A percentile compares a stretch with the other conserved stretches of the same genome.
Evolutionary conservation across 768 basidiomycete genomes (phyloP).

Genomic region (Psilocybe sp.): DNA sequence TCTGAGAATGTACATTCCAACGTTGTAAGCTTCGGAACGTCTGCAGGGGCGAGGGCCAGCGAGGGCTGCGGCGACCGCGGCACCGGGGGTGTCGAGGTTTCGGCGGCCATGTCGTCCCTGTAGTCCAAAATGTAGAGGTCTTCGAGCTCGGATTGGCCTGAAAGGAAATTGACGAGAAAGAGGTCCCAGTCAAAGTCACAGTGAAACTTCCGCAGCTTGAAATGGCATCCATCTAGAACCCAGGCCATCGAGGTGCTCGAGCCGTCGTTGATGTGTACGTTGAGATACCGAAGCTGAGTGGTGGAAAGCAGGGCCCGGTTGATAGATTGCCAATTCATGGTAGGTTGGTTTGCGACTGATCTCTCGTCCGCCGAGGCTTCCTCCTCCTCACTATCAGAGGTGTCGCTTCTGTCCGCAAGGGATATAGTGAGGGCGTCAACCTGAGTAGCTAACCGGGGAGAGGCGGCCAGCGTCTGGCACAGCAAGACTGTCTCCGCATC

Average conservation of each 20-base stretch:
- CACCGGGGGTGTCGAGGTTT: slow-evolving; percentile 20
- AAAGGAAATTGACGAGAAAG: slow-evolving; percentile 51
- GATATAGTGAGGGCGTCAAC: slow-evolving; percentile 56
- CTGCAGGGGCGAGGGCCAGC: slow-evolving; percentile 21
- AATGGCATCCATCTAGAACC: slow-evolving; percentile 40
- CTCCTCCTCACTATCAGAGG: slow-evolving; percentile 26
- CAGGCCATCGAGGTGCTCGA: slow-evolving; percentile 33
- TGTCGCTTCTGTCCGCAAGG: slow-evolving; percentile 29
- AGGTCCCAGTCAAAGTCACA: slow-evolving; percentile 68
- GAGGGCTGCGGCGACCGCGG: slow-evolving; percentile 8
- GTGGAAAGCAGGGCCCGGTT: slow-evolving; percentile 47
- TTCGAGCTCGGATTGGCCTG: slow-evolving; percentile 41
- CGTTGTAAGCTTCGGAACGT: slow-evolving; percentile 47
- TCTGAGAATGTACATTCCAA: slow-evolving; percentile 70
- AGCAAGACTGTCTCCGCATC: slow-evolving; percentile 36
- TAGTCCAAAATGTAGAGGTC: slow-evolving; percentile 52
- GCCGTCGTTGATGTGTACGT: slow-evolving; percentile 42
- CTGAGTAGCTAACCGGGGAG: slow-evolving; percentile 45
- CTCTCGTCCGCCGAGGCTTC: slow-evolving; percentile 20
- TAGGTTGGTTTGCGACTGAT: slow-evolving; percentile 19
- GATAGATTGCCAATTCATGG: slow-evolving; percentile 48
- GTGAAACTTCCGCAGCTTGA: slow-evolving; percentile 58
- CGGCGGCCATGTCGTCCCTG: slow-evolving; percentile 22
- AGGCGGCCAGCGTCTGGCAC: slow-evolving; percentile 43
- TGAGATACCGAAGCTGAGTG: slow-evolving; percentile 47